These are phyloP conservation scores for Solanum hybrid DNA, from an alignment of 305 asterid genomes.

Conservation along the genomic window DNA sequence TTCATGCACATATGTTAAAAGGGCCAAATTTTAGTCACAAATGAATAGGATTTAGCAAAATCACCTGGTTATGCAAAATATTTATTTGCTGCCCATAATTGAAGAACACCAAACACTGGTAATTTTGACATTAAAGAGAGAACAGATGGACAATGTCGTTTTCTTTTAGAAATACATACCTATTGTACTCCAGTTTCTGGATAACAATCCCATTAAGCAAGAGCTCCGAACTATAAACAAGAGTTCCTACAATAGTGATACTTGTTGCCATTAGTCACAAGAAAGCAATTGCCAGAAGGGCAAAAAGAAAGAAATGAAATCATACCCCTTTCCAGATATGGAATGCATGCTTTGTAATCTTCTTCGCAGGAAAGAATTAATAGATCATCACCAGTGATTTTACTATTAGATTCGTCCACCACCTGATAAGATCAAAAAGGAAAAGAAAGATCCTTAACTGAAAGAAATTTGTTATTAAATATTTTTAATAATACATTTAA, in stretches of 20 bases:
- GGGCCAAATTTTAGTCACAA: background rate
- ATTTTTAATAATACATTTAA: background rate
- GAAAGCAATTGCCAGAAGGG: slow-evolving; percentile 6
- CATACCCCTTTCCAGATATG: slow-evolving; percentile 53
- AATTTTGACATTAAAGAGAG: background rate
- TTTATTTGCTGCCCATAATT: background rate
- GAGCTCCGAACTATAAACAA: slow-evolving; percentile 63
- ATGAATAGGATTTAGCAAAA: background rate
- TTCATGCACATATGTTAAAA: background rate
- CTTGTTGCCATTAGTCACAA: slow-evolving; percentile 7
- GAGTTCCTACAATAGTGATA: slow-evolving; percentile 45
- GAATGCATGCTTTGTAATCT: slow-evolving; percentile 44
- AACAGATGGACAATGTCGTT: background rate
- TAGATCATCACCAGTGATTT: slow-evolving; percentile 27
- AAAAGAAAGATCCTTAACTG: background rate
- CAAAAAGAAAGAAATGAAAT: background rate
- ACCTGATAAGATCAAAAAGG: slow-evolving; percentile 34
- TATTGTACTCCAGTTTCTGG: slow-evolving; percentile 56
- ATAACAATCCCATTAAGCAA: slow-evolving; percentile 66
- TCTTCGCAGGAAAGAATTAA: slow-evolving; percentile 54
- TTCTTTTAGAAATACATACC: slow-evolving; percentile 28
- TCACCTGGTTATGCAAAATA: background rate
- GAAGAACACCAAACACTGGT: background rate
- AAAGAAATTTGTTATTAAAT: background rate
- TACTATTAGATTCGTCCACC: slow-evolving; percentile 19